Evolutionary conservation across 768 basidiomycete species (phyloP).

Genomic region (Plicaturopsis crispa): DNA sequence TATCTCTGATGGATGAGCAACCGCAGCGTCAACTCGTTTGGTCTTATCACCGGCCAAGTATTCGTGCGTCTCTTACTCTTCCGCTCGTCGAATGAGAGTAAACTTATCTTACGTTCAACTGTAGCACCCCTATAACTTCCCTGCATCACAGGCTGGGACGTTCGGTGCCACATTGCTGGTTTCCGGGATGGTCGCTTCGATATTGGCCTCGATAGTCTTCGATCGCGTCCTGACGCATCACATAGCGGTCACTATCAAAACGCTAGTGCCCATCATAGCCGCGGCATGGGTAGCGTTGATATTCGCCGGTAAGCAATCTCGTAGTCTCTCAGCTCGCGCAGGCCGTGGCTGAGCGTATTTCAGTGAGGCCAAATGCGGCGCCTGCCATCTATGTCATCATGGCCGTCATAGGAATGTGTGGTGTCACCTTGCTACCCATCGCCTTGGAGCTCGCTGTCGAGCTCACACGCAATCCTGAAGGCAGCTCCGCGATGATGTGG

Average conservation of each 20-base stretch:
- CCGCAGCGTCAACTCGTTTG: slow-evolving; percentile 52
- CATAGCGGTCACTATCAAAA: slow-evolving; percentile 51
- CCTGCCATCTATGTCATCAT: slow-evolving; percentile 59
- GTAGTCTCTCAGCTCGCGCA: too few relatives aligned
- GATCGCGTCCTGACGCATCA: slow-evolving; percentile 75
- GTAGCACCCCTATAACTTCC: slow-evolving; percentile 43
- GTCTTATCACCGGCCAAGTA: slow-evolving; percentile 59
- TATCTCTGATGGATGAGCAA: not conserved
- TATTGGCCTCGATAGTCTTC: slow-evolving; percentile 65
- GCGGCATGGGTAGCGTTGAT: slow-evolving; percentile 66
- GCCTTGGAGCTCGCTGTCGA: slow-evolving; percentile 75
- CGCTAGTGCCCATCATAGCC: slow-evolving; percentile 54
- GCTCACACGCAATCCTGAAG: slow-evolving; percentile 72
- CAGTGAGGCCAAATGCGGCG: slow-evolving; percentile 56
- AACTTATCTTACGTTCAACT: not conserved
- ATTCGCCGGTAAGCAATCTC: slow-evolving; percentile 57
- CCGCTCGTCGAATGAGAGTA: not conserved
- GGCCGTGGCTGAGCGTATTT: slow-evolving; percentile 5
- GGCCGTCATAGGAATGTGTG: slow-evolving; percentile 57
- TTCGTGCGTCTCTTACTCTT: slow-evolving; percentile 38
- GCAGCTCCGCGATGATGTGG: slow-evolving; percentile 73
- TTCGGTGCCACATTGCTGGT: slow-evolving; percentile 61
- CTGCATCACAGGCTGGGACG: slow-evolving; percentile 55
- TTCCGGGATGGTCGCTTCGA: slow-evolving; percentile 62
- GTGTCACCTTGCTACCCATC: slow-evolving; percentile 67